Evolutionary conservation across 2,329 filamentous ascomycete genomes (phyloP), one percentile per base, ranked within the genome.

Genomic region (Diaporthe aspalathi): DNA sequence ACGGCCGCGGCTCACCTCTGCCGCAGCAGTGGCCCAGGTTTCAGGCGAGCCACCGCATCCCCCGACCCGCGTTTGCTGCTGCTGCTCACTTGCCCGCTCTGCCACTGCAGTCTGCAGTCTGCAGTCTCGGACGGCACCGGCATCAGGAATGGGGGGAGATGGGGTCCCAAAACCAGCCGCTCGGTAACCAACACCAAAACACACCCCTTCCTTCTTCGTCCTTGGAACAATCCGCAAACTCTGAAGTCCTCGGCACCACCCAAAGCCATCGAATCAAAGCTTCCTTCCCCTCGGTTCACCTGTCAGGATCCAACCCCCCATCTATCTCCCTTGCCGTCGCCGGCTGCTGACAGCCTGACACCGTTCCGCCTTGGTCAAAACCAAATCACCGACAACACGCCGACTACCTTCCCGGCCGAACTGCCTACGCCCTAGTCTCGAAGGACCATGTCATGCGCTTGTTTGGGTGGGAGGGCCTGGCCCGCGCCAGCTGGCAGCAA

Each of bases 171-270:
- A 68, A 68, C 67, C 67, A 68, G 67, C 54, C 43, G 43, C 40
- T 68, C 67, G 67, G 67, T 68, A 68, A 68, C 67, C 67, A 68
- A 60, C 53, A 68, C 43, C 50, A 38, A 52, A 52, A 50, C 54
- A 47, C n/a, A 4, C 27, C 47, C 38, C 54, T 24, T 35, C 32
- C n/a, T n/a, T n/a, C n/a, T 32, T 47, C 43, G 32, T 56, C n/a
- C 53, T 50, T 50, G 29, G 49, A 57, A 57, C 67, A 68, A 49
- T 27, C 45, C 52, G 47, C 67, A 68, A 49, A 57, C 45, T 53
- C 38, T 57, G 52, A 50, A 40, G 38, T 27, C 45, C 40, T 43
- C 12, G 35, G 63, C 38, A 67, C 32, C 63, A 14, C 38, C 47
- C 63, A 50, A 9, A 65, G 45, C 29, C 47, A 38, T 65, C 60